Evolutionary conservation across 1,139 yeast species (phyloP), one percentile per base, ranked within the genome.

Genomic region (Fermentozyma sake): DNA sequence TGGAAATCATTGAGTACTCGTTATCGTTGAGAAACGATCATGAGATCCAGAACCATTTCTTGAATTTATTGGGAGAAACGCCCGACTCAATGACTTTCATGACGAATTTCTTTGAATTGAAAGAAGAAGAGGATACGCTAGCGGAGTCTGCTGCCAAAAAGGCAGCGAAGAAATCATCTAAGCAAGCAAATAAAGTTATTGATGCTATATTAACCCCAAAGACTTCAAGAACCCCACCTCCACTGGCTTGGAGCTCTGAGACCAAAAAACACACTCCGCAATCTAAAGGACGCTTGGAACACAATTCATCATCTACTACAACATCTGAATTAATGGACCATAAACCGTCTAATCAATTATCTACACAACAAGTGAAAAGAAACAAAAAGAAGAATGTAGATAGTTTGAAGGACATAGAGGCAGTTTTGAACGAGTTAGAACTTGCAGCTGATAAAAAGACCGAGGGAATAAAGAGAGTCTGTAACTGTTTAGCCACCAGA

Each of bases 401-500:
- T 25, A 76, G 69, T 38, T 55, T 80, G 21, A 70, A 76, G 31
- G 85, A 80, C 29, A 61, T 83, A 13, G 77, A 77, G 27, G 57
- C 61, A 1, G 58, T 60, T 1, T 42, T 67, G 25, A 50, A 46
- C 29, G 60, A 58, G 12, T 41, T 68, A 26, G 74, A 68, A 34
- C 39, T 62, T n/a, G 20, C 39, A 1, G 37, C 29, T 16, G 11
- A 32, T 7, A 38, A 31, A 13, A 32, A 35, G 8, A 20, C 41
- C 6, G 34, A 39, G 12, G 38, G 39, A 3, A 39, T 43, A 3
- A 35, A 34, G 16, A 46, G 66, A 15, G 43, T 39, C 5, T 93
- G 99, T 48, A 73, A 80, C 38, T 93, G 99, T 48, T 79, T 78
- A 73, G 91, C 84, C 1, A 76, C 83, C 2, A 64, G 83, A 33